Conservation (phyloP, 2,329 filamentous ascomycete genomes). For the Diaporthe sp. region DNA sequence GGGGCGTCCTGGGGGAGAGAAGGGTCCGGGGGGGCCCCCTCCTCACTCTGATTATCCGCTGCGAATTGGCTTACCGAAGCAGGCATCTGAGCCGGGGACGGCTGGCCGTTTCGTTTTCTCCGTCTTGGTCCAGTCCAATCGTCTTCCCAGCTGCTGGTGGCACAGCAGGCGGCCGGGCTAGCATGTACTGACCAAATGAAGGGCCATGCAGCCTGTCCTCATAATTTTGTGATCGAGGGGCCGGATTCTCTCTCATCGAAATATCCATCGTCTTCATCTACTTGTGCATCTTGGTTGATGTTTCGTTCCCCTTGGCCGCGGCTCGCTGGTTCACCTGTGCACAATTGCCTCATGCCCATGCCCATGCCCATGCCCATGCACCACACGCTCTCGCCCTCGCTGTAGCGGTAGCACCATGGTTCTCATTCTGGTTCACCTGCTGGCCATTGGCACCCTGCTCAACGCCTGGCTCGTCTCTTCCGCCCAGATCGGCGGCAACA, state of each 20-base stretch:
- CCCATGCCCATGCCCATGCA: neutral
- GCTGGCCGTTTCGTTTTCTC: slow-evolving; percentile 22
- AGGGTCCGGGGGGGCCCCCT: neutral
- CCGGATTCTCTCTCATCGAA: neutral
- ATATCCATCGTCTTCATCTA: too few species aligned
- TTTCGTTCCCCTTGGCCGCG: neutral
- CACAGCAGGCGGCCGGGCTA: slow-evolving; percentile 13
- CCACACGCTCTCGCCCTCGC: neutral
- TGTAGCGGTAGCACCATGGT: slow-evolving; percentile 11
- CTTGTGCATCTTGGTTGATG: neutral
- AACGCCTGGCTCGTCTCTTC: slow-evolving; percentile 4
- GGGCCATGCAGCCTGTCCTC: slow-evolving; percentile 18
- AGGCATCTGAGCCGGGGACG: slow-evolving; percentile 9
- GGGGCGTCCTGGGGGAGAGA: neutral
- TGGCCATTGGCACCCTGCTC: slow-evolving; percentile 17
- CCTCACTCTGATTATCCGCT: slow-evolving; percentile 10
- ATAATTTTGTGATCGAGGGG: neutral
- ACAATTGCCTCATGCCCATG: slow-evolving; percentile 14
- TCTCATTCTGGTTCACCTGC: slow-evolving; percentile 6
- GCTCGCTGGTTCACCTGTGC: neutral
- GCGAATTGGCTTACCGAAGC: neutral
- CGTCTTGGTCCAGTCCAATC: slow-evolving; percentile 3
- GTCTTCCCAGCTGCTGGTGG: neutral
- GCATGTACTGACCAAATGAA: neutral
- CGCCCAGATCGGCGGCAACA: neutral